Evolutionary conservation across 495 filamentous ascomycete species (phyloP), one percentile per base, ranked within the genome.

Genomic region (Lophium mytilinum): DNA sequence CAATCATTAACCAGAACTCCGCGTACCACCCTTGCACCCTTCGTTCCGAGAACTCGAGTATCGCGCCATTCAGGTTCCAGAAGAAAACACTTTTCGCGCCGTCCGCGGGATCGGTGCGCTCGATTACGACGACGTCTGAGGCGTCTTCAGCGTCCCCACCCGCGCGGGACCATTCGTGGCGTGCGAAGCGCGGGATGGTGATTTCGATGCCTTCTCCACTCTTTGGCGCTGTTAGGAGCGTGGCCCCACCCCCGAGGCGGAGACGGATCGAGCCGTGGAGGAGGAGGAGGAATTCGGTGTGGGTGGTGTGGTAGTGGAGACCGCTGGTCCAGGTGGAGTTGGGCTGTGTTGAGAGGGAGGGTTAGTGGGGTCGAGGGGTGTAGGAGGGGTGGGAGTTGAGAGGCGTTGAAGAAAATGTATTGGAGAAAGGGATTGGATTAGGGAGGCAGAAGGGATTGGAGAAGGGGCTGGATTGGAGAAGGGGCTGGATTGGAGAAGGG

Each of bases 51-150:
- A n/a, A n/a, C 0, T 15, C 50, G 1, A 24, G 40, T 10, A 63
- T 12, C 14, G 71, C 42, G 15, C 67, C 68, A 35, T 71, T 71
- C 34, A 72, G 18, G 37, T 72, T 70, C 60, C 66, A 60, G 61
- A 73, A 73, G 48, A 72, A 73, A 0, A 70, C 33, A 10, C 63
- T 62, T 45, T 73, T 73, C 41, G 40, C 45, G 3, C 69, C 62
- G 37, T 69, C 67, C 3, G 9, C 50, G 5, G 70, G 71, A 19
- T 66, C 61, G 24, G 70, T 72, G 54, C 69, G 61, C 55, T 73
- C 70, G 9, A 57, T 48, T 1, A 72, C 71, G 0, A 71, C 55
- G 4, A 70, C 60, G 3, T 67, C 68, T 9, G 59, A 68, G 10
- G 46, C 66, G 1, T 18, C 17, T 4, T 46, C 15, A 37, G 49